A percentile compares a stretch with the other conserved stretches of the same genome.
These are phyloP conservation scores for Tuber aestivum DNA, from an alignment of 495 filamentous ascomycete species.

Conservation along the genomic window DNA sequence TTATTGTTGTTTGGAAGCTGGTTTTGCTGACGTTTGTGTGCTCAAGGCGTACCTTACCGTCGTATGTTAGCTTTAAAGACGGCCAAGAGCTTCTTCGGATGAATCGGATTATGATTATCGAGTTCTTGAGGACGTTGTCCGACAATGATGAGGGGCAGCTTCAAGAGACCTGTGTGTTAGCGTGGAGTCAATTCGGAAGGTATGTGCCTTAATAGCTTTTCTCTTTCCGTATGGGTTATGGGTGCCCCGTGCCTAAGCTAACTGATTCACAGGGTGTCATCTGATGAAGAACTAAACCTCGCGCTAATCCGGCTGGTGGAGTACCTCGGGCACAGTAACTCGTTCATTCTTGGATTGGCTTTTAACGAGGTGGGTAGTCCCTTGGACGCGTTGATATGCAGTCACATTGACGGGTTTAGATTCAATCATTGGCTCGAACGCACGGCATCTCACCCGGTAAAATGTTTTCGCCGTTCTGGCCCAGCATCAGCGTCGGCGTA, in stretches of 20 bases:
- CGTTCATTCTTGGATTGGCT: slow-evolving; percentile 68
- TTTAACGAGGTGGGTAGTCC: slow-evolving; percentile 63
- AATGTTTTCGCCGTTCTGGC: slow-evolving; percentile 81
- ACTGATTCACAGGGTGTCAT: slow-evolving; percentile 49
- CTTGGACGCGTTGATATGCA: slow-evolving; percentile 6
- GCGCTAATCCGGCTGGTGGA: slow-evolving; percentile 75
- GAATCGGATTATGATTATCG: slow-evolving; percentile 63
- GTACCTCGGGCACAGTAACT: slow-evolving; percentile 77
- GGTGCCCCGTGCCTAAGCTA: slow-evolving; percentile 14
- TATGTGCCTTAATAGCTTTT: slow-evolving; percentile 42
- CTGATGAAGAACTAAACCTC: slow-evolving; percentile 75
- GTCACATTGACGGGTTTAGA: slow-evolving; percentile 27
- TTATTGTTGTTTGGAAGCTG: slow-evolving; percentile 7
- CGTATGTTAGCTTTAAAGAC: slow-evolving; percentile 56
- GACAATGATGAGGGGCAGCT: slow-evolving; percentile 57
- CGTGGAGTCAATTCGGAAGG: slow-evolving; percentile 73
- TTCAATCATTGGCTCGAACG: slow-evolving; percentile 56
- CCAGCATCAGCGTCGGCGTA: slow-evolving; percentile 67
- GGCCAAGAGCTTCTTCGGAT: slow-evolving; percentile 49
- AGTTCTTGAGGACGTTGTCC: slow-evolving; percentile 63
- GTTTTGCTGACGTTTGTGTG: slow-evolving; percentile 39
- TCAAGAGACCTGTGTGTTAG: slow-evolving; percentile 78
- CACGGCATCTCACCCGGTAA: slow-evolving; percentile 55
- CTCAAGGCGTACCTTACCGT: slow-evolving; percentile 56
- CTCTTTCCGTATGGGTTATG: slow-evolving; percentile 29